Conservation (phyloP, 2,329 filamentous ascomycete species). For the Dactylellina sp. region DNA sequence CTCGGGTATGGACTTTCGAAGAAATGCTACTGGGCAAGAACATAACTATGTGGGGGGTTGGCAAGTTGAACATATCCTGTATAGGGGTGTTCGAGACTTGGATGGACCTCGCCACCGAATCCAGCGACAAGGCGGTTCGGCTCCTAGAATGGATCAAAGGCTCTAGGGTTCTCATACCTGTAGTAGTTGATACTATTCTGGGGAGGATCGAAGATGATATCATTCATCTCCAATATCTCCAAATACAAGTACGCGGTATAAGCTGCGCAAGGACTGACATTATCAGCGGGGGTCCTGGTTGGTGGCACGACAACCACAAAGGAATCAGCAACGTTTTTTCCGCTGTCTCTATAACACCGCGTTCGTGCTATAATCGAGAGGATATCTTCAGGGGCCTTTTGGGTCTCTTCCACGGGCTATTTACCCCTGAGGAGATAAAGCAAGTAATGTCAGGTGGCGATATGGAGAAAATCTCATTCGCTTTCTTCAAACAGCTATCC, state of each 20-base stretch:
- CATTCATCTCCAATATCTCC: constrained; percentile 42
- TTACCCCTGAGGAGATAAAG: constrained; percentile 59
- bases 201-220: constrained; percentile 59
- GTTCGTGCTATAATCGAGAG: constrained; percentile 56
- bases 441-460: constrained; percentile 56
- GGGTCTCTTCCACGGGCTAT: constrained; percentile 61
- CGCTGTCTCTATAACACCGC: constrained; percentile 61
- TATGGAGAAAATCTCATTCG: constrained; percentile 60
- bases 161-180: constrained; percentile 7
- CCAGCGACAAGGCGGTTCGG: constrained; percentile 13
- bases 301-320: constrained; percentile 62
- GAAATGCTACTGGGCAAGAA: constrained; percentile 62
- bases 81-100: constrained; percentile 12
- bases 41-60: constrained; percentile 59
- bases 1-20: constrained; percentile 61
- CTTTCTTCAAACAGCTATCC: constrained; percentile 61
- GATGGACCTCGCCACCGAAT: constrained; percentile 12
- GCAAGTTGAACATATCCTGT: constrained; percentile 8
- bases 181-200: constrained; percentile 57
- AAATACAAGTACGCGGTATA: constrained; percentile 59
- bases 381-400: constrained; percentile 61
- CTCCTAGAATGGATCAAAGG: constrained; percentile 16
- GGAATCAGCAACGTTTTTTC: constrained; percentile 63
- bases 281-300: constrained; percentile 61
- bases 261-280: constrained; percentile 59